Evolutionary conservation across 176 grass and related monocot species (phyloP).

Genomic region (Aegilops tauschii): DNA sequence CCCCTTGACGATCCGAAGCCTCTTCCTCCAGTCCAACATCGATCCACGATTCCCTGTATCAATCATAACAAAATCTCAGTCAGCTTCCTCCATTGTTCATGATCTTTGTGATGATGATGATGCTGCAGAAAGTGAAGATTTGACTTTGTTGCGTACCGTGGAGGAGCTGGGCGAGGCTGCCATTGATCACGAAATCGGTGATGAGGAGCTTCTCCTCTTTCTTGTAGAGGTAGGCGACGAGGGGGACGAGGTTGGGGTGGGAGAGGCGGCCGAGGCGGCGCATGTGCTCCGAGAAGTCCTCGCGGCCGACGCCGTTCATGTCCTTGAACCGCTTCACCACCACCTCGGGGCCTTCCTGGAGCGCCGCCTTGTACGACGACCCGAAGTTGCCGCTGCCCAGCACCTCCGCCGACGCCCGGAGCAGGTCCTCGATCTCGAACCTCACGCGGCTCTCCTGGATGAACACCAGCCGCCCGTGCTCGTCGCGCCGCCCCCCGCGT

Average conservation of each 20-base stretch:
- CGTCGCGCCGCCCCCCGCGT: constrained; percentile 32
- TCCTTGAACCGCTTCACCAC: constrained; percentile 98
- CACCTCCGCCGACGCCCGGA: constrained; percentile 88
- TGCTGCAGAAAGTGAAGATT: not conserved
- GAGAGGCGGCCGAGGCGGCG: constrained; percentile 75
- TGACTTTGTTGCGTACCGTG: constrained; percentile 37
- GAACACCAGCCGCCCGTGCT: constrained; percentile 78
- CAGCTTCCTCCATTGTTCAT: not conserved
- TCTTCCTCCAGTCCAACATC: constrained; percentile 61
- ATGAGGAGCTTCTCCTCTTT: constrained; percentile 95
- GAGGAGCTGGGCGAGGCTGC: constrained; percentile 76
- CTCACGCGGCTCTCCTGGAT: constrained; percentile 51
- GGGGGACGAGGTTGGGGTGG: constrained; percentile 83
- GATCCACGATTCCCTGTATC: constrained; percentile 27
- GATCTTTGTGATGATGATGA: not conserved
- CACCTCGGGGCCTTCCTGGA: constrained; percentile 45
- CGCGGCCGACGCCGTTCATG: constrained; percentile 83
- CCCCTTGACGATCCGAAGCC: constrained; percentile 72
- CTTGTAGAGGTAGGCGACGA: constrained; percentile 90
- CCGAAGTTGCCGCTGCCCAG: constrained; percentile 79
- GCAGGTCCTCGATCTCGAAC: constrained; percentile 89
- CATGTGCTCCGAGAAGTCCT: constrained; percentile 97
- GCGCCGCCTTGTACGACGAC: constrained; percentile 86
- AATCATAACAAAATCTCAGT: not conserved
- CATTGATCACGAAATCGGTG: constrained; percentile 61